Conservation (phyloP, 805 yeast species). For the Wickerhamomyces tratensis region DNA sequence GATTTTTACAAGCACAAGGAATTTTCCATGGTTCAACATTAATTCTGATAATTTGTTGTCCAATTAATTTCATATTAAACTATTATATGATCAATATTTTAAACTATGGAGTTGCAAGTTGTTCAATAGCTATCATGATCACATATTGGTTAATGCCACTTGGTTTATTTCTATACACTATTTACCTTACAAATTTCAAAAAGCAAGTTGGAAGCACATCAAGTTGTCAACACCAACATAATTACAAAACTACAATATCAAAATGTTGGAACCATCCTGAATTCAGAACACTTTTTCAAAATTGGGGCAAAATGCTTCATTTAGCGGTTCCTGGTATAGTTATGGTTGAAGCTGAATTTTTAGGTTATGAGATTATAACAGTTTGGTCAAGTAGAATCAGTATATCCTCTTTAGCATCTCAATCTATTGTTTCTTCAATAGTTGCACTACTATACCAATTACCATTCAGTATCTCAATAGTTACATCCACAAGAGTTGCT, state of each 20-base stretch:
- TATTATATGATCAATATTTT: constrained; percentile 53
- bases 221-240: too few species aligned
- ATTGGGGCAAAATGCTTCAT: constrained; percentile 49
- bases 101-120: constrained; percentile 75
- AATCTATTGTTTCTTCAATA: constrained; percentile 59
- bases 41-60: constrained; percentile 57
- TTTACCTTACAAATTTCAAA: background rate
- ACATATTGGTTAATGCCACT: constrained; percentile 60
- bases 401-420: constrained; percentile 61
- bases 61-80: constrained; percentile 56
- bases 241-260: background rate
- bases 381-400: constrained; percentile 64
- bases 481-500: constrained; percentile 65
- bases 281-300: constrained; percentile 29
- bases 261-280: constrained; percentile 30
- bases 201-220: background rate
- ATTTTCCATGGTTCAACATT: constrained; percentile 78
- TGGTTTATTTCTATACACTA: constrained; percentile 11
- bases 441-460: constrained; percentile 58
- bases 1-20: constrained; percentile 80
- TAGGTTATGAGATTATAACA: constrained; percentile 67
- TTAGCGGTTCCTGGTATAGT: constrained; percentile 69
- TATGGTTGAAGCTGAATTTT: constrained; percentile 70
- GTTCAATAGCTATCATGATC: constrained; percentile 67
- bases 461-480: constrained; percentile 70